Evolutionary conservation across 1,284 basidiomycete genomes (phyloP).

Genomic region (Naganishia albida): DNA sequence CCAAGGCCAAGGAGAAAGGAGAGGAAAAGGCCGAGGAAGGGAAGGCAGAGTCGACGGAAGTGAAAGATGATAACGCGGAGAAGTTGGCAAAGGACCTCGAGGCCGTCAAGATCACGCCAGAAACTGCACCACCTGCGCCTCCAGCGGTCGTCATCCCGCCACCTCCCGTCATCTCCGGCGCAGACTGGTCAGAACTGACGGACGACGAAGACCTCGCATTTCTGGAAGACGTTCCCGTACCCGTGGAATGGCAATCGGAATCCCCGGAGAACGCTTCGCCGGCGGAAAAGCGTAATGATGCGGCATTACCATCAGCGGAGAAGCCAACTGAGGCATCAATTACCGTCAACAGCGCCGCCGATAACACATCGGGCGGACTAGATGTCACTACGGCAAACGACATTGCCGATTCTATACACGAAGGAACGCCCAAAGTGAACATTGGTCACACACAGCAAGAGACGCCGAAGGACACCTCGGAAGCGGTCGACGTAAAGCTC

Average conservation of each 20-base stretch:
- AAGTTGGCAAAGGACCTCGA: conserved; percentile 5
- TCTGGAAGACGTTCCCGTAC: conserved; percentile 14
- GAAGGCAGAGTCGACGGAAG: neutral
- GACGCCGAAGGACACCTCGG: neutral
- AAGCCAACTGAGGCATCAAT: neutral
- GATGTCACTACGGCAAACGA: conserved; percentile 20
- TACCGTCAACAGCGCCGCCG: neutral
- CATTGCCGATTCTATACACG: neutral
- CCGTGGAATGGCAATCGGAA: neutral
- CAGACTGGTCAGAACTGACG: conserved; percentile 21
- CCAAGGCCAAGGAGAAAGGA: conserved; percentile 2
- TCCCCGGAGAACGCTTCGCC: neutral
- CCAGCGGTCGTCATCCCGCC: conserved; percentile 16
- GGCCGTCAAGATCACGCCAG: neutral
- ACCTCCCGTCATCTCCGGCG: conserved; percentile 23
- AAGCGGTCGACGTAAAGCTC: conserved; percentile 16
- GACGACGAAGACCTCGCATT: conserved; percentile 26
- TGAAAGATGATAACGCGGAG: neutral
- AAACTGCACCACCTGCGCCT: neutral
- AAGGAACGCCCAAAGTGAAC: conserved; percentile 9
- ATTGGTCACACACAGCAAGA: neutral
- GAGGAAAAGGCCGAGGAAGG: neutral
- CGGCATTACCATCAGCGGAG: neutral
- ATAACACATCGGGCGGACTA: neutral
- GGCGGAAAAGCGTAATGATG: neutral